These are phyloP conservation scores for Vanrija pseudolonga DNA, from an alignment of 1,284 basidiomycete genomes.

Conservation along the genomic window DNA sequence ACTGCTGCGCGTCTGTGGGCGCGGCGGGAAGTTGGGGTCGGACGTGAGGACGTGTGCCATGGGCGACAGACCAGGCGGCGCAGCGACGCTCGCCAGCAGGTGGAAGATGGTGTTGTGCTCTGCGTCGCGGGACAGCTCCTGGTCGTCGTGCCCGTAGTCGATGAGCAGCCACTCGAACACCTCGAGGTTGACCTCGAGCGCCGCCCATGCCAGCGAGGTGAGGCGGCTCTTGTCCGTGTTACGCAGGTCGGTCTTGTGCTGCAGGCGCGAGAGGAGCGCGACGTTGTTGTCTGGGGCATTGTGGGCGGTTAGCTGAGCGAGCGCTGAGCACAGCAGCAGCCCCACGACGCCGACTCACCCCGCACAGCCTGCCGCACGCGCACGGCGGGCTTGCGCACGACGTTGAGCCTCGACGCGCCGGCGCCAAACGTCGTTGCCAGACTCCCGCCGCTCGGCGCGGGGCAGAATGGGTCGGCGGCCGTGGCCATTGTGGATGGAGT, in stretches of 20 bases:
- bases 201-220: constrained; percentile 84
- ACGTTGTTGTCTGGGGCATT: constrained; percentile 78
- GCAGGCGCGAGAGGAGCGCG: constrained; percentile 69
- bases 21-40: constrained; percentile 25
- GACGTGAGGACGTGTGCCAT: constrained; percentile 26
- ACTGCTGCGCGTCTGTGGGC: constrained; percentile 8
- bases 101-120: constrained; percentile 88
- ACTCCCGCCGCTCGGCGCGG: neutral
- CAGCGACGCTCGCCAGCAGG: constrained; percentile 72
- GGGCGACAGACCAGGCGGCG: constrained; percentile 34
- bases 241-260: constrained; percentile 72
- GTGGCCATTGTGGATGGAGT: constrained; percentile 2
- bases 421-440: no score
- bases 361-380: constrained; percentile 42
- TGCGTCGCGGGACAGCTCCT: constrained; percentile 81
- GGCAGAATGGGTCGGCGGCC: neutral
- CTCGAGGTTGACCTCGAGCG: constrained; percentile 75
- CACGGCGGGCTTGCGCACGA: constrained; percentile 30
- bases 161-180: constrained; percentile 84
- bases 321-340: constrained; percentile 4
- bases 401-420: constrained; percentile 20
- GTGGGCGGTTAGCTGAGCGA: no score
- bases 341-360: constrained; percentile 22
- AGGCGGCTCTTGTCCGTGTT: constrained; percentile 72
- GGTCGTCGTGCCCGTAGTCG: constrained; percentile 78